phyloP scores from a whole-genome alignment of 2,329 filamentous ascomycete species.

The Fusarium heterosporum region DNA sequence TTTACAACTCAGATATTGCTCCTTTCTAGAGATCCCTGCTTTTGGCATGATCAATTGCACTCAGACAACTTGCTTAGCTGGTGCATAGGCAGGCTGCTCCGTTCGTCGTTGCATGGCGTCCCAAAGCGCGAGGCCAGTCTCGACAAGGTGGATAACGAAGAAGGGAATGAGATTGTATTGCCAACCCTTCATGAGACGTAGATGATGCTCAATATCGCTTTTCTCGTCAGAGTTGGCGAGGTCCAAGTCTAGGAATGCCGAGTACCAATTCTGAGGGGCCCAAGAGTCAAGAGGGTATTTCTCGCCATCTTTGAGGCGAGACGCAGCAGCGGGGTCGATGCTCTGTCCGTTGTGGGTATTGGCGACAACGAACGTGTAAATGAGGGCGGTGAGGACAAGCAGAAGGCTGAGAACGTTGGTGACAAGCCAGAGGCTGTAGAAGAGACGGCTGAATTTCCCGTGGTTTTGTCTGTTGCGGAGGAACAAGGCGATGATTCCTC shows the following conservation, averaged over 20 bases:
- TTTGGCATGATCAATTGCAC: background rate
- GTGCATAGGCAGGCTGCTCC: background rate
- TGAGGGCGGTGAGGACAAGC: slow-evolving; percentile 41
- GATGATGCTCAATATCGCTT: slow-evolving; percentile 38
- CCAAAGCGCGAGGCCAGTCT: slow-evolving; percentile 42
- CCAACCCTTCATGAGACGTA: slow-evolving; percentile 47
- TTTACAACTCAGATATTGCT: background rate
- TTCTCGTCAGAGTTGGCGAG: slow-evolving; percentile 26
- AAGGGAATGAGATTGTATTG: slow-evolving; percentile 49
- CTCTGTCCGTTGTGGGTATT: slow-evolving; percentile 42
- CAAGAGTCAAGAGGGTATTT: slow-evolving; percentile 43
- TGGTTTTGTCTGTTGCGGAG: slow-evolving; percentile 32
- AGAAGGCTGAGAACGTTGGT: slow-evolving; percentile 40
- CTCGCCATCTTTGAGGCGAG: slow-evolving; percentile 13
- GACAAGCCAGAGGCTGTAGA: slow-evolving; percentile 44
- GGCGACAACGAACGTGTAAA: slow-evolving; percentile 48
- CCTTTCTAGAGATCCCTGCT: background rate
- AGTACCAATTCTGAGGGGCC: slow-evolving; percentile 48
- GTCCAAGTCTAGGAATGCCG: slow-evolving; percentile 43
- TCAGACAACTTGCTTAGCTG: slow-evolving; percentile 17
- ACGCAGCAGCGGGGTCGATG: slow-evolving; percentile 32
- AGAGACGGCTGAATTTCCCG: slow-evolving; percentile 19
- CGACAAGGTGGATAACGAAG: slow-evolving; percentile 44
- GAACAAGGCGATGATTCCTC: slow-evolving; percentile 42
- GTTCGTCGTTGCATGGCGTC: slow-evolving; percentile 37